These are phyloP conservation scores for Gyromitra esculenta DNA, from an alignment of 2,329 filamentous ascomycete genomes.

Conservation along the genomic window DNA sequence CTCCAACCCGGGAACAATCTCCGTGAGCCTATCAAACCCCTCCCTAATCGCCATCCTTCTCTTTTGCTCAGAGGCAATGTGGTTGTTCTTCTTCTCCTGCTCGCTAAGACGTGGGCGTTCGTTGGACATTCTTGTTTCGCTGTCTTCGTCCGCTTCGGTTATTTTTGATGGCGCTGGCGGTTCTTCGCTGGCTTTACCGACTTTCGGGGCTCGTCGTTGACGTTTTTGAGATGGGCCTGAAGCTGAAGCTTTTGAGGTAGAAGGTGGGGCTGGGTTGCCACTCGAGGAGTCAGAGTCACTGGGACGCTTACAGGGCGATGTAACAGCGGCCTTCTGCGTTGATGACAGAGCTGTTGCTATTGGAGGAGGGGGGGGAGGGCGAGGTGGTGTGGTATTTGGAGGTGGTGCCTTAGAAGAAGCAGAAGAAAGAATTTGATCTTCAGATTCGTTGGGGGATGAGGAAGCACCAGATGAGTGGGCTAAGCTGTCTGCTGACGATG, in stretches of 20 bases:
- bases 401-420: slow-evolving; percentile 9
- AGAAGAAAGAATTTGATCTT: slow-evolving; percentile 4
- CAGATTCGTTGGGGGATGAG: slow-evolving; percentile 26
- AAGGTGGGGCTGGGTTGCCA: slow-evolving; percentile 17
- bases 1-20: slow-evolving; percentile 81
- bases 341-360: slow-evolving; percentile 27
- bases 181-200: slow-evolving; percentile 23
- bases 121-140: slow-evolving; percentile 44
- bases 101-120: slow-evolving; percentile 74
- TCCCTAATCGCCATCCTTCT: slow-evolving; percentile 71
- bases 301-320: slow-evolving; percentile 43
- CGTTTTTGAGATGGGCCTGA: slow-evolving; percentile 41
- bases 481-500: slow-evolving; percentile 21
- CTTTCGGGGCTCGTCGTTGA: slow-evolving; percentile 42
- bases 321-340: slow-evolving; percentile 24
- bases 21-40: slow-evolving; percentile 82
- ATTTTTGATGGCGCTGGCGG: slow-evolving; percentile 25
- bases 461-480: slow-evolving; percentile 15
- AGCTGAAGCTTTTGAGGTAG: slow-evolving; percentile 13
- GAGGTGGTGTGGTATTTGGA: slow-evolving; percentile 17
- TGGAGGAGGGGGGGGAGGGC: slow-evolving; percentile 14
- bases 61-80: slow-evolving; percentile 73
- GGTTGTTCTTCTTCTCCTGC: slow-evolving; percentile 77
- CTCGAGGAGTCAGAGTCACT: slow-evolving; percentile 42
- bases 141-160: slow-evolving; percentile 44